phyloP scores from a whole-genome alignment of 192 early-diverging fungal genomes.

The Rhizophlyctis rosea region DNA sequence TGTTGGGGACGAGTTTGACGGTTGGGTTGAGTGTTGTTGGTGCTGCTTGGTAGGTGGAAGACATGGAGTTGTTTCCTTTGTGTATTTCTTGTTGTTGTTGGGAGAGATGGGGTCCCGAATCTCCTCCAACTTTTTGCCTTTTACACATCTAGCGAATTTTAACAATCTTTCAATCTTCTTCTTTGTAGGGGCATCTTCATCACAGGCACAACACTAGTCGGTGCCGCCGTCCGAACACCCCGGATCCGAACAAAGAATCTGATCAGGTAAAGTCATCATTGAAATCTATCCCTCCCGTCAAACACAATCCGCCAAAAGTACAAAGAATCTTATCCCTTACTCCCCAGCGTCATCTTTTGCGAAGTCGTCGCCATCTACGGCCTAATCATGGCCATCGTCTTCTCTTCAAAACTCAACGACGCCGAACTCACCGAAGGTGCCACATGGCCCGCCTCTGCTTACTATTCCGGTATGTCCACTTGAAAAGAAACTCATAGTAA shows the following conservation, averaged over 20 bases:
- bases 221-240: slow-evolving; percentile 84
- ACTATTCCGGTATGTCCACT: slow-evolving; percentile 69
- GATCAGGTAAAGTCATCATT: slow-evolving; percentile 59
- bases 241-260: slow-evolving; percentile 95
- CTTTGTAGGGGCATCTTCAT: slow-evolving; percentile 89
- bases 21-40: slow-evolving; percentile 88
- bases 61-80: too few relatives aligned
- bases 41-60: slow-evolving; percentile 75
- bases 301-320: background rate
- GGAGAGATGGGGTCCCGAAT: background rate
- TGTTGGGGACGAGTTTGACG: slow-evolving; percentile 78
- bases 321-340: background rate
- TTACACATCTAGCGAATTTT: background rate
- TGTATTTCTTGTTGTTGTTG: slow-evolving; percentile 5
- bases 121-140: background rate
- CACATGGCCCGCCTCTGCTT: slow-evolving; percentile 40
- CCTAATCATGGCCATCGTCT: slow-evolving; percentile 97
- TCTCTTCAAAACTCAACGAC: slow-evolving; percentile 74
- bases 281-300: background rate
- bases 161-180: background rate
- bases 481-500: background rate
- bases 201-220: slow-evolving; percentile 84
- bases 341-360: slow-evolving; percentile 89
- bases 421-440: slow-evolving; percentile 32
- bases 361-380: slow-evolving; percentile 99